Percentiles rank a stretch among this genome's conserved stretches.
Conservation (phyloP, 257 asterid genomes). For the Sherardia arvensis region DNA sequence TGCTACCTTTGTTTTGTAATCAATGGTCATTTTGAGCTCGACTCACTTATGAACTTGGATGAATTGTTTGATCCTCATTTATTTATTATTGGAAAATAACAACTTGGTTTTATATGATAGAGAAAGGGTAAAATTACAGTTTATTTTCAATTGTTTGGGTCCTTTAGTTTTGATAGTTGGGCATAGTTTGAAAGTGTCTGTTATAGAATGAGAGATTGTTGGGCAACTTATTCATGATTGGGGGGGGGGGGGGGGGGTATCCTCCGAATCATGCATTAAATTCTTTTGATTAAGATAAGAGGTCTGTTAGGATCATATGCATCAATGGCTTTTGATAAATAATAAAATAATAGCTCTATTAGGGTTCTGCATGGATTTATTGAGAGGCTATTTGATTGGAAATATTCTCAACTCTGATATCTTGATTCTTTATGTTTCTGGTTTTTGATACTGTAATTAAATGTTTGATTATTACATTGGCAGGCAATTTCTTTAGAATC, state of each 20-base stretch:
- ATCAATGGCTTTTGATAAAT: too few relatives aligned
- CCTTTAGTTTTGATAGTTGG: too few relatives aligned
- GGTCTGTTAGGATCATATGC: too few relatives aligned
- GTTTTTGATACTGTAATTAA: slow-evolving; percentile 1
- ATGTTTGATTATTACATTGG: slow-evolving; percentile 11
- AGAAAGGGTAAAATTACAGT: not conserved
- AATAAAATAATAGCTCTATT: not conserved
- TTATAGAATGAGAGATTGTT: not conserved
- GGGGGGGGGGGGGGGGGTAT: not conserved
- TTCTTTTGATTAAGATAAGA: not conserved
- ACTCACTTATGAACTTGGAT: not conserved
- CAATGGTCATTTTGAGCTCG: not conserved
- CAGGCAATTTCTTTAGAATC: slow-evolving; percentile 85
- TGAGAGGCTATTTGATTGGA: not conserved
- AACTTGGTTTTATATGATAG: not conserved
- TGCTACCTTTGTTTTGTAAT: too few relatives aligned
- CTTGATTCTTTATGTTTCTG: not conserved
- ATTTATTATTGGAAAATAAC: not conserved
- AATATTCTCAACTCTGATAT: not conserved
- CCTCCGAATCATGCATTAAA: not conserved
- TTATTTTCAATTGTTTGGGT: too few relatives aligned
- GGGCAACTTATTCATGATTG: not conserved
- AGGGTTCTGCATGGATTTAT: not conserved
- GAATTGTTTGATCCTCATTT: not conserved
- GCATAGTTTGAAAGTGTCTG: not conserved